Percentiles rank a stretch among this genome's conserved stretches.
These are phyloP conservation scores for Acrodontium crateriforme DNA, from an alignment of 2,329 filamentous ascomycete species.

Conservation along the genomic window DNA sequence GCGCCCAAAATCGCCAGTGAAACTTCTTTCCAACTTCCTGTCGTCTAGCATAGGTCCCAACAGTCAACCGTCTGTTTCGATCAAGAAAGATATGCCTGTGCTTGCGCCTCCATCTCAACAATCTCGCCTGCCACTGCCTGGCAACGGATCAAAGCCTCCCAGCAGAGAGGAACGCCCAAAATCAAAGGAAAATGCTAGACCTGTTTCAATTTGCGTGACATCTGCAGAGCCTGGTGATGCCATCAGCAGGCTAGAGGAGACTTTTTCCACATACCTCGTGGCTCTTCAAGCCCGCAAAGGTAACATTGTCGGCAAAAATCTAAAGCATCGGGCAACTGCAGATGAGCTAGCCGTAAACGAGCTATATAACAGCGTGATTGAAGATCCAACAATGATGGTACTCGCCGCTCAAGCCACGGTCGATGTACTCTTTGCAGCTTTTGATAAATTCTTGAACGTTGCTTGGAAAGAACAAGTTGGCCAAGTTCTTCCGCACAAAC, in stretches of 20 bases:
- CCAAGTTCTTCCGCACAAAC: constrained; percentile 58
- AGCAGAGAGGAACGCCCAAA: constrained; percentile 23
- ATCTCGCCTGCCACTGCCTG: constrained; percentile 11
- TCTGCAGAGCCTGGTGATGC: constrained; percentile 31
- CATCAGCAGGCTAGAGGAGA: constrained; percentile 65
- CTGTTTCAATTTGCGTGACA: constrained; percentile 43
- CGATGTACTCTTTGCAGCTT: constrained; percentile 78
- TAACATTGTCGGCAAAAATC: constrained; percentile 64
- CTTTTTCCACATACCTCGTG: constrained; percentile 69
- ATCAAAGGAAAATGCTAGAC: constrained; percentile 20
- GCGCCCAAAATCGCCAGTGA: constrained; percentile 74
- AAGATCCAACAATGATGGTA: constrained; percentile 67
- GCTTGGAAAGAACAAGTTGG: constrained; percentile 87
- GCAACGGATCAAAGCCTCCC: constrained; percentile 22
- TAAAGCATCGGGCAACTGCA: constrained; percentile 55
- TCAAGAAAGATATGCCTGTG: constrained; percentile 16
- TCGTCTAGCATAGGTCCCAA: constrained; percentile 48
- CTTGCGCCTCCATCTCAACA: constrained; percentile 12
- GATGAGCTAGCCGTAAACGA: constrained; percentile 78
- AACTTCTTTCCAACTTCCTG: constrained; percentile 66
- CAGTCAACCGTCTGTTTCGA: constrained; percentile 13
- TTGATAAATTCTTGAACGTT: constrained; percentile 81
- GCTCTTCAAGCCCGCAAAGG: constrained; percentile 75
- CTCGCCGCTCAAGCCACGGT: constrained; percentile 60
- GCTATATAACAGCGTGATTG: constrained; percentile 75